These are phyloP conservation scores for Viola pubescens DNA, from an alignment of 441 rosid species.

Conservation along the genomic window DNA sequence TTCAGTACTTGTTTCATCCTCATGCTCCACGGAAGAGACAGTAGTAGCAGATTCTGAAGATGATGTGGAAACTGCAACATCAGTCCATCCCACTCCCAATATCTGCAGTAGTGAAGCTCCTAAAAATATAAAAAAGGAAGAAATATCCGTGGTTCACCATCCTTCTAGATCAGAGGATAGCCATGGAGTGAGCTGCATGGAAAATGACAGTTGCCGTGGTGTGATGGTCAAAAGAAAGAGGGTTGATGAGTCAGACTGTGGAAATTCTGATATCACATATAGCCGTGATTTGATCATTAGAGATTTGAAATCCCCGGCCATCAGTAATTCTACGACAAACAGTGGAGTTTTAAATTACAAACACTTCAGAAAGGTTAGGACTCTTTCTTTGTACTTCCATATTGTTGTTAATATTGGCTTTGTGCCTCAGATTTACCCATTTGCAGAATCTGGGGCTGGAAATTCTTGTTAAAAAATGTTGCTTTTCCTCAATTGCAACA, in stretches of 20 bases:
- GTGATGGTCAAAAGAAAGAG: slow-evolving; percentile 30
- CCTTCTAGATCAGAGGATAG: slow-evolving; percentile 25
- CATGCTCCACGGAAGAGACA: slow-evolving; percentile 95
- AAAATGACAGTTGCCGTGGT: slow-evolving; percentile 6
- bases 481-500: too few relatives aligned
- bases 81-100: slow-evolving; percentile 24
- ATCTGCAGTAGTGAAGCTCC: slow-evolving; percentile 27
- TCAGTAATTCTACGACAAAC: slow-evolving; percentile 20
- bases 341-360: slow-evolving; percentile 54
- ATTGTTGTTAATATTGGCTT: too few relatives aligned
- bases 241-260: slow-evolving; percentile 42
- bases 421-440: too few relatives aligned
- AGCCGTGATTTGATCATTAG: slow-evolving; percentile 59
- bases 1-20: slow-evolving; percentile 70
- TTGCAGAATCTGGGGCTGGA: too few relatives aligned
- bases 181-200: slow-evolving; percentile 21
- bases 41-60: slow-evolving; percentile 84
- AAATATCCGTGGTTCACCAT: slow-evolving; percentile 26
- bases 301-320: slow-evolving; percentile 25
- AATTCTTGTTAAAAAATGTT: too few relatives aligned
- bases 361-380: slow-evolving; percentile 67
- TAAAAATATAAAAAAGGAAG: slow-evolving; percentile 21
- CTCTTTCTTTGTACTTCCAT: too few relatives aligned
- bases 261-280: slow-evolving; percentile 58
- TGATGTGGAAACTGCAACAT: slow-evolving; percentile 49